phyloP scores from a whole-genome alignment of 345 rosid genomes.

The Combretum micranthum region DNA sequence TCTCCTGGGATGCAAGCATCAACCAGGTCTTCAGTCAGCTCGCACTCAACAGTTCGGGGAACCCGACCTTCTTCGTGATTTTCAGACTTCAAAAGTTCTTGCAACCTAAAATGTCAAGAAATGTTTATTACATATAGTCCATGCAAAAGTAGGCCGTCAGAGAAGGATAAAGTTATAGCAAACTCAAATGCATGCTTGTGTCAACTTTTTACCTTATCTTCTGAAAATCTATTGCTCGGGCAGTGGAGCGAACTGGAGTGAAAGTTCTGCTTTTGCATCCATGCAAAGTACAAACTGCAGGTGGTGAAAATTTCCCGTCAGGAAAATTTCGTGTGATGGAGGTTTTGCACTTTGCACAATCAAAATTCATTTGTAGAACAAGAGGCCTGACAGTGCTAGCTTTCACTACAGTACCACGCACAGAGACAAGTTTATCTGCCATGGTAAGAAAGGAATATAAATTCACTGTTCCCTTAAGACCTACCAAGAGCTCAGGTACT shows the following conservation, averaged over 20 bases:
- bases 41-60: conserved; percentile 97
- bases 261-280: conserved; percentile 88
- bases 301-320: conserved; percentile 93
- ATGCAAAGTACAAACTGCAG: conserved; percentile 50
- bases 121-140: not conserved
- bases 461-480: not conserved
- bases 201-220: conserved; percentile 58
- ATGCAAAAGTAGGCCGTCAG: not conserved
- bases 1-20: conserved; percentile 95
- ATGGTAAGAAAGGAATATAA: conserved; percentile 10
- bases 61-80: conserved; percentile 98
- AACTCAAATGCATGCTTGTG: not conserved
- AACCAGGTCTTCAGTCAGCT: conserved; percentile 84
- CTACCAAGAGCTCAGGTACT: conserved; percentile 2
- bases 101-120: conserved; percentile 43
- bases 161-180: not conserved
- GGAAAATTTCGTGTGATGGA: conserved; percentile 52
- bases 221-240: conserved; percentile 76
- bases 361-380: conserved; percentile 63
- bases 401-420: conserved; percentile 84
- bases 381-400: conserved; percentile 85
- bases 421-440: conserved; percentile 88
- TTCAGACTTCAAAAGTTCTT: conserved; percentile 67
- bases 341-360: conserved; percentile 70
- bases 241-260: conserved; percentile 71